Evolutionary conservation across 257 asterid species (phyloP).

Genomic region (Catharanthus roseus): DNA sequence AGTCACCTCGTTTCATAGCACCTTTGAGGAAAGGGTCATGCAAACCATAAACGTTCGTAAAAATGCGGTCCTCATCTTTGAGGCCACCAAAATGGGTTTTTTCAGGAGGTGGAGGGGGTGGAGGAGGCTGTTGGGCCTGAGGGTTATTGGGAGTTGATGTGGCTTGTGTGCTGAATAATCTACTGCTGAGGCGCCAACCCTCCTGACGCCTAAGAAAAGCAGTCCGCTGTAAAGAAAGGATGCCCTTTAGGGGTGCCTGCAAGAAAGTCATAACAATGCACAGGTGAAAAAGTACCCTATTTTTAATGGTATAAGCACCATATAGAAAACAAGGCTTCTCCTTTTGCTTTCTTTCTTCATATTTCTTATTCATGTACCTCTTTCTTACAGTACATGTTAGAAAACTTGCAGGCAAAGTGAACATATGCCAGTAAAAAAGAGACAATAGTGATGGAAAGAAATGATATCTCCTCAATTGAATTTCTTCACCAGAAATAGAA

Average conservation of each 20-base stretch:
- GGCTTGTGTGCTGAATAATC: constrained; percentile 75
- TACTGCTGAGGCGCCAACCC: constrained; percentile 42
- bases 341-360: not conserved
- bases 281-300: not conserved
- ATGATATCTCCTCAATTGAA: not conserved
- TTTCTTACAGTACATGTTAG: not conserved
- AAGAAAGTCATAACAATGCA: constrained; percentile 14
- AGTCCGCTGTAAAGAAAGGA: constrained; percentile 54
- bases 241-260: constrained; percentile 73
- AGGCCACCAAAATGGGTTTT: constrained; percentile 94
- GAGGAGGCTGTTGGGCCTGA: constrained; percentile 38
- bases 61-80: constrained; percentile 96
- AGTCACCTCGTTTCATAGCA: constrained; percentile 97
- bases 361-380: not conserved
- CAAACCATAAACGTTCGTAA: constrained; percentile 83
- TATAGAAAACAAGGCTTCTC: not conserved
- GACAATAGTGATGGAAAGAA: too few relatives aligned
- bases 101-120: constrained; percentile 98
- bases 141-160: constrained; percentile 65
- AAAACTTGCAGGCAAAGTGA: not conserved
- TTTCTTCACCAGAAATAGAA: not conserved
- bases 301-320: not conserved
- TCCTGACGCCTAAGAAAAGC: constrained; percentile 42
- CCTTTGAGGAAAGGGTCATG: constrained; percentile 95
- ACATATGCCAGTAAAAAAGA: not conserved